phyloP scores from a whole-genome alignment of 345 rosid genomes.

The Psidium friedrichsthalianum region DNA sequence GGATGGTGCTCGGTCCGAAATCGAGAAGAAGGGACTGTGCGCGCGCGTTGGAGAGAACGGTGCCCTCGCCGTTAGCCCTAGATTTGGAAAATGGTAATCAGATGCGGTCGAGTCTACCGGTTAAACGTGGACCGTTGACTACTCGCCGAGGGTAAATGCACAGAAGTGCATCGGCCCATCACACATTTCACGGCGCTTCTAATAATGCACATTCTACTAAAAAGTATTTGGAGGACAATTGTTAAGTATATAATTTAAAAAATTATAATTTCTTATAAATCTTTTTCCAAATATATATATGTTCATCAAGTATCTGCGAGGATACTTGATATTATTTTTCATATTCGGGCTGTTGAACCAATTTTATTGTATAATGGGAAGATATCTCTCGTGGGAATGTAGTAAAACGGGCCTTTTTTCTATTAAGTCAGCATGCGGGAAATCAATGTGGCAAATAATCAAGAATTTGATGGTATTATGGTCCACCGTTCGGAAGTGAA shows the following conservation, averaged over 20 bases:
- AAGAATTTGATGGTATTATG: not conserved
- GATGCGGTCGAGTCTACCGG: not conserved
- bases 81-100: not conserved
- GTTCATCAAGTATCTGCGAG: rapidly evolving
- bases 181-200: not conserved
- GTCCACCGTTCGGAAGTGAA: not conserved
- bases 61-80: not conserved
- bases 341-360: rapidly evolving
- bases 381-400: not conserved
- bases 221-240: not conserved
- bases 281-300: not conserved
- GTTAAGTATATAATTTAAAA: not conserved
- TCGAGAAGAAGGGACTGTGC: not conserved
- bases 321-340: not conserved
- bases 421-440: not conserved
- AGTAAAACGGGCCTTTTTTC: not conserved
- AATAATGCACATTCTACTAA: not conserved
- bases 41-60: not conserved
- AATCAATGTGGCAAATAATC: not conserved
- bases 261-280: not conserved
- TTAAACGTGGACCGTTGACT: not conserved
- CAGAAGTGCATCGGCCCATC: not conserved
- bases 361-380: rapidly evolving
- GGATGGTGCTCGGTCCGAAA: not conserved
- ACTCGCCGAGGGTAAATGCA: not conserved